Percentiles rank a stretch among this genome's conserved stretches.
Conservation (phyloP, 2,329 filamentous ascomycete species). For the Akanthomyces dipterigenus region DNA sequence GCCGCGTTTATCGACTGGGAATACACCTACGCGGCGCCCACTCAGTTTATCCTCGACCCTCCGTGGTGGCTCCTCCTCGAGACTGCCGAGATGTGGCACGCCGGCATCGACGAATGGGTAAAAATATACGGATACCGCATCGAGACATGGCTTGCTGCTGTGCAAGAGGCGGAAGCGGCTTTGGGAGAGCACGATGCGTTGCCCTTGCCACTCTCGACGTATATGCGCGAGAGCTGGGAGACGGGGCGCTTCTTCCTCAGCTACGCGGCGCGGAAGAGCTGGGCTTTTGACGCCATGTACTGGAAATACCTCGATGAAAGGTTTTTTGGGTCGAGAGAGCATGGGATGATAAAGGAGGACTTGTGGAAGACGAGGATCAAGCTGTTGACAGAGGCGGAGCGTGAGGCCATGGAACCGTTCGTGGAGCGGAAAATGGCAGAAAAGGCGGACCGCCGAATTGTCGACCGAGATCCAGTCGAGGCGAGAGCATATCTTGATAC, state of each 20-base stretch:
- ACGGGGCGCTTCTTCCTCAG: conserved; percentile 29
- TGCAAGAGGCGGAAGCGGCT: too few relatives aligned
- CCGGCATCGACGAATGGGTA: too few relatives aligned
- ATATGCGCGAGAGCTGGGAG: conserved; percentile 28
- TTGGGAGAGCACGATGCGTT: too few relatives aligned
- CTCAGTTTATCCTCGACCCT: too few relatives aligned
- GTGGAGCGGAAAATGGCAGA: conserved; percentile 26
- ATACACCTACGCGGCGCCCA: too few relatives aligned
- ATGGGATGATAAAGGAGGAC: conserved; percentile 10
- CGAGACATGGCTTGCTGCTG: too few relatives aligned
- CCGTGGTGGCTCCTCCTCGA: too few relatives aligned
- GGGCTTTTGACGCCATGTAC: conserved; percentile 27
- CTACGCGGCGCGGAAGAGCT: conserved; percentile 27
- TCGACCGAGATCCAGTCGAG: too few relatives aligned
- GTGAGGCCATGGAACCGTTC: conserved; percentile 22
- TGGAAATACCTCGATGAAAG: conserved; percentile 26
- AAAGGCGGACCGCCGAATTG: not conserved
- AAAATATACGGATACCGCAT: too few relatives aligned
- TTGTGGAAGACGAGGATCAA: conserved; percentile 24
- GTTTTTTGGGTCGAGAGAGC: conserved; percentile 23
- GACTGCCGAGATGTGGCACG: too few relatives aligned
- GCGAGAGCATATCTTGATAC: too few relatives aligned
- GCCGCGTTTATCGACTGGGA: too few relatives aligned
- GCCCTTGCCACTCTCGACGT: not conserved
- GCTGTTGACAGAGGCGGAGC: conserved; percentile 21